phyloP scores from a whole-genome alignment of 176 grass and related monocot species.

The Oryza officinalis region DNA sequence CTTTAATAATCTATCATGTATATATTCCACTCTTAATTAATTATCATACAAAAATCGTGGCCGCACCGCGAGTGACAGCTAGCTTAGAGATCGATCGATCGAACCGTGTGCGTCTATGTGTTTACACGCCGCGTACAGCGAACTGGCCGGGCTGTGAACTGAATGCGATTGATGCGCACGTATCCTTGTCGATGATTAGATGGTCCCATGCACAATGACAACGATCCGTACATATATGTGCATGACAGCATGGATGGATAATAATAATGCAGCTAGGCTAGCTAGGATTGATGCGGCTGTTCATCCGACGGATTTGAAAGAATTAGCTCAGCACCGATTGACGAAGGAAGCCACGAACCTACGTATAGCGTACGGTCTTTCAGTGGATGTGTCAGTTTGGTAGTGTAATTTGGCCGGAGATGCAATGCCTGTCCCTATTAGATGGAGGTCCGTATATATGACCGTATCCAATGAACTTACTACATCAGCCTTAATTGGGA shows the following conservation, averaged over 20 bases:
- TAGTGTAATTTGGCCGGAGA: not conserved
- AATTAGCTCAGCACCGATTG: not conserved
- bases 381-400: not conserved
- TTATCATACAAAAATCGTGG: too few relatives aligned
- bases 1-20: too few relatives aligned
- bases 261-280: not conserved
- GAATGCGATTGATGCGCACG: not conserved
- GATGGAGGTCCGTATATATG: not conserved
- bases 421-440: not conserved
- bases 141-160: not conserved
- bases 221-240: not conserved
- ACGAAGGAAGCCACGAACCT: not conserved
- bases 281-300: not conserved
- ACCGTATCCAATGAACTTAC: not conserved
- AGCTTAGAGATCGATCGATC: too few relatives aligned
- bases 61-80: too few relatives aligned
- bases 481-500: not conserved
- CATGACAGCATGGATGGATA: not conserved
- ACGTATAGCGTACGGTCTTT: not conserved
- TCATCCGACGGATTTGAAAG: conserved; percentile 28
- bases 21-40: too few relatives aligned
- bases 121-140: not conserved
- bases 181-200: not conserved
- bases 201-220: conserved; percentile 11
- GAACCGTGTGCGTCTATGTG: too few relatives aligned